A percentile compares a stretch with the other conserved stretches of the same genome.
These are phyloP conservation scores for Penicillium freii DNA, from an alignment of 2,329 filamentous ascomycete species.

Conservation along the genomic window DNA sequence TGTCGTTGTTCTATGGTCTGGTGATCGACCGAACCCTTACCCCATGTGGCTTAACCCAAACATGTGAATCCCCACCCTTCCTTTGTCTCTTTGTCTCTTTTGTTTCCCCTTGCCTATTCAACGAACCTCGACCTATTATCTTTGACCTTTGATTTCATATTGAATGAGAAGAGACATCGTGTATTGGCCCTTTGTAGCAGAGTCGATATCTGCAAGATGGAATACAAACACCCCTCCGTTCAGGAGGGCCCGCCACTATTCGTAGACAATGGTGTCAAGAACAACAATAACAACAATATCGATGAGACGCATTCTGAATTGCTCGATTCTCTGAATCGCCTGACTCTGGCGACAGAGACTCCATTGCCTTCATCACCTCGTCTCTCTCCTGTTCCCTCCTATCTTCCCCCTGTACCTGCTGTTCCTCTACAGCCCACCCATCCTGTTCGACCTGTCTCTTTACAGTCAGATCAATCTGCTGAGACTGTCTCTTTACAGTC, in stretches of 20 bases:
- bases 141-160: neutral
- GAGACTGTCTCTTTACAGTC: neutral
- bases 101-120: conserved; percentile 5
- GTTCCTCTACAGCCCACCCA: neutral
- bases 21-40: conserved; percentile 21
- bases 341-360: conserved; percentile 26
- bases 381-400: conserved; percentile 14
- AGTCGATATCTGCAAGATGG: conserved; percentile 29
- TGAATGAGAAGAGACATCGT: neutral
- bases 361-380: conserved; percentile 29
- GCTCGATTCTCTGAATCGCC: conserved; percentile 28
- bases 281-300: conserved; percentile 15
- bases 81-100: conserved; percentile 6
- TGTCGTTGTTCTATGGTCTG: conserved; percentile 14
- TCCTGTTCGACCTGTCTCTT: neutral
- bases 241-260: conserved; percentile 23
- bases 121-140: neutral
- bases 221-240: conserved; percentile 24
- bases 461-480: neutral
- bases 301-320: conserved; percentile 19
- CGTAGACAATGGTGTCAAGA: conserved; percentile 18
- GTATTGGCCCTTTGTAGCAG: neutral
- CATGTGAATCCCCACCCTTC: conserved; percentile 14
- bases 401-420: neutral
- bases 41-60: conserved; percentile 14